Evolutionary conservation across 2,329 filamentous ascomycete species (phyloP).

Genomic region (Helicocarpus griseus): DNA sequence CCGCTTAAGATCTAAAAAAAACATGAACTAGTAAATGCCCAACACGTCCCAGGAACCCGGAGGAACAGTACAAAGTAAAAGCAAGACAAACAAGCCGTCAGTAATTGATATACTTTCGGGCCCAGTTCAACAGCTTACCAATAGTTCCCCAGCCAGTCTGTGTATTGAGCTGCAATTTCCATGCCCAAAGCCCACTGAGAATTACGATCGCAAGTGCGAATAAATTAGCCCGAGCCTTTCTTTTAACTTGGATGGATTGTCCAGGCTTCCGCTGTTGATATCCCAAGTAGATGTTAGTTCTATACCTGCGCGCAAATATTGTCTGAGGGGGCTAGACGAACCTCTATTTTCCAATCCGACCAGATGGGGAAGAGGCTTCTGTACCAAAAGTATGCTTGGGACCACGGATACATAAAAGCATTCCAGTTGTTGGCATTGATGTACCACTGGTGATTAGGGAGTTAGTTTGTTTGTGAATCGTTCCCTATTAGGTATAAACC

Average conservation of each 20-base stretch:
- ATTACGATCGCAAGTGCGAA: neutral
- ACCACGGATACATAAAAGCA: slow-evolving; percentile 20
- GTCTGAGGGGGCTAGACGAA: neutral
- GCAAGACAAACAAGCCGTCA: too few species aligned
- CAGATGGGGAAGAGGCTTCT: slow-evolving; percentile 19
- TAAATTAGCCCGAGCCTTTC: neutral
- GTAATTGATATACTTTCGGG: neutral
- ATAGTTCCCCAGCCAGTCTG: neutral
- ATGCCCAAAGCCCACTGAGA: neutral
- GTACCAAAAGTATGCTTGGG: slow-evolving; percentile 20
- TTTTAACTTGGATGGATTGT: neutral
- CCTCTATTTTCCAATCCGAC: slow-evolving; percentile 19
- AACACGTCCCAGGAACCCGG: too few species aligned
- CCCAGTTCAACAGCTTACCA: neutral
- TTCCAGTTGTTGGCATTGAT: slow-evolving; percentile 20
- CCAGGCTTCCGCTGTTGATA: neutral
- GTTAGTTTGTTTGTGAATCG: neutral
- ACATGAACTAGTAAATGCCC: too few species aligned
- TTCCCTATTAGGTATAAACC: too few species aligned
- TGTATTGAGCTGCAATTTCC: neutral
- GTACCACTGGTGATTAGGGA: slow-evolving; percentile 14
- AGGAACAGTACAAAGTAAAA: too few species aligned
- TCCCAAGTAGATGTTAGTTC: neutral
- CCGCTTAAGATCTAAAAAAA: too few species aligned
- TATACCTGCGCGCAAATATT: neutral